Evolutionary conservation across 805 yeast genomes (phyloP).

Genomic region (Kurtzmaniella fragi): DNA sequence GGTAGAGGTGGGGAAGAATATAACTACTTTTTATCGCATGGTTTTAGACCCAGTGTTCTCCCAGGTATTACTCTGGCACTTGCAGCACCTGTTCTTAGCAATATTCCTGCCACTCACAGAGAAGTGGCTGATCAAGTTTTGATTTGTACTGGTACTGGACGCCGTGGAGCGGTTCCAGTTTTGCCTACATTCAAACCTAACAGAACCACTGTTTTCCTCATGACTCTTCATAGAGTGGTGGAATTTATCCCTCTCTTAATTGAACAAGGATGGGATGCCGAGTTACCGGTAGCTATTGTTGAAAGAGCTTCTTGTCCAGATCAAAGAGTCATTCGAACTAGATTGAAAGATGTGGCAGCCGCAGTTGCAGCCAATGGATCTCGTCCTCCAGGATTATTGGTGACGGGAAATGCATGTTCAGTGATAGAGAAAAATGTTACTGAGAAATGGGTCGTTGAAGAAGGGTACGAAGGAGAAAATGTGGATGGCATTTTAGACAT

Average conservation of each 20-base stretch:
- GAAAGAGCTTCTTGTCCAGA: conserved; percentile 94
- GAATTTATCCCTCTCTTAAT: conserved; percentile 47
- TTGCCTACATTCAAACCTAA: conserved; percentile 68
- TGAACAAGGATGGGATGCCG: conserved; percentile 58
- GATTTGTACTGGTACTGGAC: conserved; percentile 92
- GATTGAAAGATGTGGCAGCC: conserved; percentile 57
- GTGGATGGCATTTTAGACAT: neutral
- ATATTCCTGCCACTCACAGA: conserved; percentile 88
- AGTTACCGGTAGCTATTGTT: conserved; percentile 76
- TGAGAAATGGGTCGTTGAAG: conserved; percentile 44
- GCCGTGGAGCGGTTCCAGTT: conserved; percentile 75
- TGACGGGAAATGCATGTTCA: conserved; percentile 75
- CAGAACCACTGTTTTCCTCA: conserved; percentile 81
- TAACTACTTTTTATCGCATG: conserved; percentile 60
- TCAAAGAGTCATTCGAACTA: conserved; percentile 78
- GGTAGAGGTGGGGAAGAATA: conserved; percentile 97
- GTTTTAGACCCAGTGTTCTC: conserved; percentile 66
- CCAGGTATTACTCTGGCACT: conserved; percentile 91
- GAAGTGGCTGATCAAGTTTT: conserved; percentile 89
- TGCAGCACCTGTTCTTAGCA: conserved; percentile 77
- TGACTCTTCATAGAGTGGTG: conserved; percentile 79
- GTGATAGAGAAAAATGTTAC: conserved; percentile 30
- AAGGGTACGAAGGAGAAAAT: conserved; percentile 23
- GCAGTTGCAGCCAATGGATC: conserved; percentile 77
- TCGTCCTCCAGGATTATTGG: conserved; percentile 87